Evolutionary conservation across 352 stramenopile species (phyloP), one percentile per base, ranked within the genome.

Genomic region (Phytopythium oedochilum): DNA sequence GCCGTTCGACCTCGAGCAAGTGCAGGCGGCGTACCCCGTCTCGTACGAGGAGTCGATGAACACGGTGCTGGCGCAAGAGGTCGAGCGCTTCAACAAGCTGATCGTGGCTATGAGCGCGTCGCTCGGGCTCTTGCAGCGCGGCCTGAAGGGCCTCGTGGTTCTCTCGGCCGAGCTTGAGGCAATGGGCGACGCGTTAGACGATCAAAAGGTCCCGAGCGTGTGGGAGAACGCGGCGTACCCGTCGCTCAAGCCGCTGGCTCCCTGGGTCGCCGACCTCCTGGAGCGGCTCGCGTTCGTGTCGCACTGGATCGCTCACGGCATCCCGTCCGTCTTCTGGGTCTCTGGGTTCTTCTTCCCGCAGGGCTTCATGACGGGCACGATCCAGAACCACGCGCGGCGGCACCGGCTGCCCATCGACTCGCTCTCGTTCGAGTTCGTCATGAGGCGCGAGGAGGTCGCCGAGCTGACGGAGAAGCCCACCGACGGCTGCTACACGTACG

Each of bases 31-130:
- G 40, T 98, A 97, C 64, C 94, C 94, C 0, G 86, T 98, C 8
- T 63, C 74, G 51, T 98, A 98, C 70, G 62, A 86, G 15, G 92
- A 98, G 63, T 97, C 88, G 3, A 98, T 98, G 93, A 98, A 98
- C 73, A 98, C 92, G 2, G 93, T 98, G 23, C 61, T 98, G 3
- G 90, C 88, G 3, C 86, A 96, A 40, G 86, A 96, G 49, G 79
- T 90, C 1, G 75, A 92, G 63, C 80, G 85, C 14, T 96, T 89
- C 57, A 96, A 96, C 59, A 83, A 84, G 31, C 68, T 96, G 18
- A 61, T 96, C 15, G 58, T 50, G 3, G 66, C 89, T 22, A 88
- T 96, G 66, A 58, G 72, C 15, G 71, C 72, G 9, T 88, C 80
- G 29, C 73, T 94, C 2, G 72, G 78, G 34, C 76, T 76, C 55